phyloP scores from a whole-genome alignment of 2,329 filamentous ascomycete species.

The Epichloe gansuensis region DNA sequence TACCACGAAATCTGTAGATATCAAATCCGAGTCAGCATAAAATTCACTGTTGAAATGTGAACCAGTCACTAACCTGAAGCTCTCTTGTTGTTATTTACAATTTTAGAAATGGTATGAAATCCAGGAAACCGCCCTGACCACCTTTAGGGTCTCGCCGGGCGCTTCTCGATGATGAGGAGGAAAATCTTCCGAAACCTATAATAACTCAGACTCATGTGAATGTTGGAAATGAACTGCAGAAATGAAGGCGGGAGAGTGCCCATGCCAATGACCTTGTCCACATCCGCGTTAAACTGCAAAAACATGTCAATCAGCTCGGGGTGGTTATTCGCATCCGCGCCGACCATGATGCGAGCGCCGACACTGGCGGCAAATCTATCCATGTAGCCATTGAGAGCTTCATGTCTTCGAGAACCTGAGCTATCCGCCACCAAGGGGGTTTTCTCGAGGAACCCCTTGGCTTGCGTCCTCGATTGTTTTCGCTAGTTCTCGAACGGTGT shows the following conservation, averaged over 20 bases:
- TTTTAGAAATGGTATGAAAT: not conserved
- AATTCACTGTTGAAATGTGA: not conserved
- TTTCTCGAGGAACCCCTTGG: not conserved
- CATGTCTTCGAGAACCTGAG: not conserved
- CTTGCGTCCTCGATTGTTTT: not conserved
- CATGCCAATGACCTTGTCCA: not conserved
- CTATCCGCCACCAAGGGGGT: not conserved
- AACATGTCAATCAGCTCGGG: not conserved
- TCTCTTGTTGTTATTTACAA: not conserved
- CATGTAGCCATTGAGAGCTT: not conserved
- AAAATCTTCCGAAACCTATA: not conserved
- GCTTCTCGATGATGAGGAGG: not conserved
- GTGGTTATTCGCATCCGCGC: not conserved
- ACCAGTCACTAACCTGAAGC: not conserved
- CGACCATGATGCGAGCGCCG: not conserved
- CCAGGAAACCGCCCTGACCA: not conserved
- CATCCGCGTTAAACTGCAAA: not conserved
- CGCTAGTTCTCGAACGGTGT: not conserved
- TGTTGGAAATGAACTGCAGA: not conserved
- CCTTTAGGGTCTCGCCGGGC: not conserved
- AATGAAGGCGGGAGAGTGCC: not conserved
- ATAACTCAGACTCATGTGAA: not conserved
- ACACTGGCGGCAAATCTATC: not conserved
- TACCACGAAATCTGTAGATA: not conserved
- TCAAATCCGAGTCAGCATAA: not conserved